Evolutionary conservation across 306 rosid genomes (phyloP).

Genomic region (Ceratonia siliqua): DNA sequence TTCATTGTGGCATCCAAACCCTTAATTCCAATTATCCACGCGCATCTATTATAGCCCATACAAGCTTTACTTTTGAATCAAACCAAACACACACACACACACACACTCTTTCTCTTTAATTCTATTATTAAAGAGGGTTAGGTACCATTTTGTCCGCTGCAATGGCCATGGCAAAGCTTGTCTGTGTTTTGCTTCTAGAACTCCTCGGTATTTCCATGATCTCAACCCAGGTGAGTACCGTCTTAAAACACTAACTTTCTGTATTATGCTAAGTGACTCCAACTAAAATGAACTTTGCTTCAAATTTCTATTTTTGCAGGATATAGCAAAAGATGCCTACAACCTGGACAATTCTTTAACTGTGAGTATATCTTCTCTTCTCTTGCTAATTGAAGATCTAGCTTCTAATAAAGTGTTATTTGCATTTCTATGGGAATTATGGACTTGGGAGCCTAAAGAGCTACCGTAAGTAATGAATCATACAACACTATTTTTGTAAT

Average conservation of each 20-base stretch:
- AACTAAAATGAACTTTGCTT: neutral
- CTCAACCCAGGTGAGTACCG: slow-evolving; percentile 43
- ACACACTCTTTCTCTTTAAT: neutral
- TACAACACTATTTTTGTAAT: too few relatives aligned
- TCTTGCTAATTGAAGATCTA: neutral
- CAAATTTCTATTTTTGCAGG: slow-evolving; percentile 36
- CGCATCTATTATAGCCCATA: slow-evolving; percentile 41
- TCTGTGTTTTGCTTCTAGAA: slow-evolving; percentile 46
- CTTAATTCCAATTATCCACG: slow-evolving; percentile 18
- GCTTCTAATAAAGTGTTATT: neutral
- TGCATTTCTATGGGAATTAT: slow-evolving; percentile 41
- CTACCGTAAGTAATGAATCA: slow-evolving; percentile 48
- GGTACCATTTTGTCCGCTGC: neutral
- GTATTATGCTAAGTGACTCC: neutral
- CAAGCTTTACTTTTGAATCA: slow-evolving; percentile 33
- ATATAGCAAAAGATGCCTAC: slow-evolving; percentile 46
- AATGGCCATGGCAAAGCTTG: slow-evolving; percentile 47
- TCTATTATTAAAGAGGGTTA: neutral
- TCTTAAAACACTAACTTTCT: neutral
- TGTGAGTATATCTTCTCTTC: slow-evolving; percentile 13
- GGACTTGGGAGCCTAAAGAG: slow-evolving; percentile 56
- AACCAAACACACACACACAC: slow-evolving; percentile 10
- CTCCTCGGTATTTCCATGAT: slow-evolving; percentile 54
- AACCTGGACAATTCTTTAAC: slow-evolving; percentile 39
- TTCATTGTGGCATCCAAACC: slow-evolving; percentile 25